Evolutionary conservation across 108 stramenopile genomes (phyloP).

Genomic region (Pseudonitzschia multiseries): DNA sequence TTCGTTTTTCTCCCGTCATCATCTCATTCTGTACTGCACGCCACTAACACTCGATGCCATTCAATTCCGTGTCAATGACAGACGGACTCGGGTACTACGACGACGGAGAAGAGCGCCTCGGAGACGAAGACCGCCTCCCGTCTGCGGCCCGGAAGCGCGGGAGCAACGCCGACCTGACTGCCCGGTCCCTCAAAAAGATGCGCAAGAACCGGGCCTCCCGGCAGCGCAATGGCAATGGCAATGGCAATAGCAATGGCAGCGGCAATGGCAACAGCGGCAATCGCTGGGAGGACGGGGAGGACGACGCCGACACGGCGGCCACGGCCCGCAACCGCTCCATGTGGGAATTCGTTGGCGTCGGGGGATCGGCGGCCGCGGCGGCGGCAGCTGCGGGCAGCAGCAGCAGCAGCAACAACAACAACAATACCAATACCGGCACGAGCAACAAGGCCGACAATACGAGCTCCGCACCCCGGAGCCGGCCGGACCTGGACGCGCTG

Average conservation of each 20-base stretch:
- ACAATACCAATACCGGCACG: too few relatives aligned
- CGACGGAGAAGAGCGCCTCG: conserved; percentile 94
- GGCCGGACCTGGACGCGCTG: conserved; percentile 44
- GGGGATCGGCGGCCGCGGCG: conserved; percentile 28
- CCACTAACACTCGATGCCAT: too few relatives aligned
- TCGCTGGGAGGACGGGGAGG: conserved; percentile 9
- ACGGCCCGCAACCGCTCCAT: conserved; percentile 45
- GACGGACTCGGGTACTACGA: conserved; percentile 98
- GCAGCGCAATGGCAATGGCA: too few relatives aligned
- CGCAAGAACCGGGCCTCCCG: conserved; percentile 46
- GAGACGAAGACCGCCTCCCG: conserved; percentile 47
- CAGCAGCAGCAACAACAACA: too few relatives aligned
- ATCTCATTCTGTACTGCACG: too few relatives aligned
- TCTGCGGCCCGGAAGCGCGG: conserved; percentile 33
- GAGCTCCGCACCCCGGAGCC: too few relatives aligned
- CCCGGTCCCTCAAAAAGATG: conserved; percentile 66
- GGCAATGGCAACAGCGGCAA: too few relatives aligned
- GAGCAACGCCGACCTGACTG: conserved; percentile 55
- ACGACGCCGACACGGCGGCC: conserved; percentile 28
- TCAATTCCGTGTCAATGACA: conserved; percentile 16
- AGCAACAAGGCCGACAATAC: too few relatives aligned
- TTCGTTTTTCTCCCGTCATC: not conserved
- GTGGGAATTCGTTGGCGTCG: conserved; percentile 81
- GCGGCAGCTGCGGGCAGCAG: conserved; percentile 6
- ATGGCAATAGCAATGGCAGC: too few relatives aligned